Percentiles rank a stretch among this genome's conserved stretches.
phyloP scores from a whole-genome alignment of 148 eudicot genomes.

The Arbutus unedo region DNA sequence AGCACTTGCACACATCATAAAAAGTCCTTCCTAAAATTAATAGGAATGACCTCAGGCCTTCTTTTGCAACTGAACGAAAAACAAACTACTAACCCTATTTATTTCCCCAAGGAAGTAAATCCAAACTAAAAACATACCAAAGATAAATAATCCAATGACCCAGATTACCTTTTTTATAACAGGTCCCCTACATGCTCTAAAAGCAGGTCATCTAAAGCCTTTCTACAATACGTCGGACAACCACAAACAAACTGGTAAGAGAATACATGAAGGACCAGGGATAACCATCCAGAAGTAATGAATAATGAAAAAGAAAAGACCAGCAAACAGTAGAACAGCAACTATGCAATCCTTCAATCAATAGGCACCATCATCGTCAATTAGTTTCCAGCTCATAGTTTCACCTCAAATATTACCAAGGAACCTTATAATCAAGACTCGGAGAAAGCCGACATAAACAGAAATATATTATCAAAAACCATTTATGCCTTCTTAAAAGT shows the following conservation, averaged over 20 bases:
- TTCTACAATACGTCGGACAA: not conserved
- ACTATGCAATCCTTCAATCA: not conserved
- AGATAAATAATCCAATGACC: not conserved
- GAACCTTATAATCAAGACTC: not conserved
- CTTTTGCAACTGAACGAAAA: not conserved
- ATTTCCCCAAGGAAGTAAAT: not conserved
- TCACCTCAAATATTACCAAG: not conserved
- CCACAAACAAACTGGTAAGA: not conserved
- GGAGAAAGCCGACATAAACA: not conserved
- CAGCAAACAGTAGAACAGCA: not conserved
- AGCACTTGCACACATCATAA: not conserved
- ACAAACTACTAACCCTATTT: not conserved
- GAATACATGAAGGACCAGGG: not conserved
- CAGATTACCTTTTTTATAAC: not conserved
- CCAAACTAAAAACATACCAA: not conserved
- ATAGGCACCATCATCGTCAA: not conserved
- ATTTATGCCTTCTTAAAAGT: not conserved
- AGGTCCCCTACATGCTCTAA: not conserved
- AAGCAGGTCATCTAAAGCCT: not conserved
- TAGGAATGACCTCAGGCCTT: constrained; percentile 1
- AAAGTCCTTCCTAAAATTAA: not conserved
- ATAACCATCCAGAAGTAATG: not conserved
- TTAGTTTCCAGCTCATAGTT: not conserved
- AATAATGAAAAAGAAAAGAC: not conserved
- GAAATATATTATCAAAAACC: not conserved